phyloP scores from a whole-genome alignment of 2,329 filamentous ascomycete genomes.

The Aspergillus costaricaensis region DNA sequence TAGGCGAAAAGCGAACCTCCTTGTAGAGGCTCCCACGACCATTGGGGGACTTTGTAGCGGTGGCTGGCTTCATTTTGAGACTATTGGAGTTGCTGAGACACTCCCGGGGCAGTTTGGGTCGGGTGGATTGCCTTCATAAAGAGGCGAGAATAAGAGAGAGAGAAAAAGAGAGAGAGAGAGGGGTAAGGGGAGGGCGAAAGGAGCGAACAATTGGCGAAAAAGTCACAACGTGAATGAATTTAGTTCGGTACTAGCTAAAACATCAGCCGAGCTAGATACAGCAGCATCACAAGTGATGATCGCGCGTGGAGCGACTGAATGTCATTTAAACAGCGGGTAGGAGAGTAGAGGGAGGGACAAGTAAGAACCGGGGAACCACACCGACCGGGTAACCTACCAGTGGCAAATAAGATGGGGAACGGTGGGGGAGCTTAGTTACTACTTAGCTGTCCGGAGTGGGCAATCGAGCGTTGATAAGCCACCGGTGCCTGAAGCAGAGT shows the following conservation, averaged over 20 bases:
- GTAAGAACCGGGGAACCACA: conserved; percentile 14
- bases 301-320: conserved; percentile 5
- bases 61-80: conserved; percentile 28
- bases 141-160: conserved; percentile 2
- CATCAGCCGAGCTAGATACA: conserved; percentile 7
- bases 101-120: conserved; percentile 10
- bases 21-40: conserved; percentile 42
- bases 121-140: conserved; percentile 19
- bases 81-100: conserved; percentile 12
- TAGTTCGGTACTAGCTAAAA: conserved; percentile 1
- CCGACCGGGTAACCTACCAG: conserved; percentile 10
- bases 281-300: conserved; percentile 6
- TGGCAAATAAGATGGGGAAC: conserved; percentile 8
- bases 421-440: neutral
- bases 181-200: conserved; percentile 1
- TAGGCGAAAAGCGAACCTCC: conserved; percentile 46
- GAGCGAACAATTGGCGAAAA: neutral
- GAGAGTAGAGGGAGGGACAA: neutral
- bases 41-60: conserved; percentile 28
- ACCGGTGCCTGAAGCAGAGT: conserved; percentile 8
- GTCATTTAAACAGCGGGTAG: neutral
- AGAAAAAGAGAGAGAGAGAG: neutral
- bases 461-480: conserved; percentile 4
- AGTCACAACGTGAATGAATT: neutral
- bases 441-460: conserved; percentile 7